Conservation (phyloP, 2,329 filamentous ascomycete genomes). For the Cladosporium sp. region DNA sequence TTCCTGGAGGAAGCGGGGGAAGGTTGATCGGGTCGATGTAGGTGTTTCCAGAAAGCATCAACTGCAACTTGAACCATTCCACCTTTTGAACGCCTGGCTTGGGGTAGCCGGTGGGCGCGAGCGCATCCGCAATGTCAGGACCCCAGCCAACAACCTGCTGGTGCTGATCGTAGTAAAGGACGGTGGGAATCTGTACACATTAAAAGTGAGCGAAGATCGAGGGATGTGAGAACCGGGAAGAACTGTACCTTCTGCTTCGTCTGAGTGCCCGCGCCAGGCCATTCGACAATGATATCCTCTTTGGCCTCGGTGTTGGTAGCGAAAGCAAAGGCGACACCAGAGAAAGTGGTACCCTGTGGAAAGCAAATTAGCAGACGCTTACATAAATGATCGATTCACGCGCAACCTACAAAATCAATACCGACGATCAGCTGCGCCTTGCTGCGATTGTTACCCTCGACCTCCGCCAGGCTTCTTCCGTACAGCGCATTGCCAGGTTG, state of each 20-base stretch:
- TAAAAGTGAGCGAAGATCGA: background rate
- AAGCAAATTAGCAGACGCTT: slow-evolving; percentile 14
- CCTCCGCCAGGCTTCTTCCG: slow-evolving; percentile 50
- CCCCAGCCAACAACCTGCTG: slow-evolving; percentile 99
- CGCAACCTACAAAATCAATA: slow-evolving; percentile 82
- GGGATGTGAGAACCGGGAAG: background rate
- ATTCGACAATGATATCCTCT: slow-evolving; percentile 98
- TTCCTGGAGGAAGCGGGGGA: slow-evolving; percentile 91
- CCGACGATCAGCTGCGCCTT: slow-evolving; percentile 98
- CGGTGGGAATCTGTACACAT: slow-evolving; percentile 78
- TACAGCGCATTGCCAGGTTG: slow-evolving; percentile 17
- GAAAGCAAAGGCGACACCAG: slow-evolving; percentile 88
- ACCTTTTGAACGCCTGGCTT: slow-evolving; percentile 98
- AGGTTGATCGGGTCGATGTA: slow-evolving; percentile 99
- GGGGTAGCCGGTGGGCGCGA: slow-evolving; percentile 94
- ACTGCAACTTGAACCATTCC: slow-evolving; percentile 99
- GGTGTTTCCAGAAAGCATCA: slow-evolving; percentile 98
- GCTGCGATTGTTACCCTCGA: slow-evolving; percentile 81
- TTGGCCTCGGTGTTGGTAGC: slow-evolving; percentile 96
- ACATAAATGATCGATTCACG: background rate
- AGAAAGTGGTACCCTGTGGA: slow-evolving; percentile 92
- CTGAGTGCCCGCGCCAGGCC: slow-evolving; percentile 95
- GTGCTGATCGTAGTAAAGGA: slow-evolving; percentile 99
- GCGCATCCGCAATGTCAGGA: slow-evolving; percentile 92
- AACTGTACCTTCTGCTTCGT: slow-evolving; percentile 89